Evolutionary conservation across 2,329 filamentous ascomycete genomes (phyloP), one percentile per base, ranked within the genome.

Genomic region (Paecilomyces dactylethromorphus): DNA sequence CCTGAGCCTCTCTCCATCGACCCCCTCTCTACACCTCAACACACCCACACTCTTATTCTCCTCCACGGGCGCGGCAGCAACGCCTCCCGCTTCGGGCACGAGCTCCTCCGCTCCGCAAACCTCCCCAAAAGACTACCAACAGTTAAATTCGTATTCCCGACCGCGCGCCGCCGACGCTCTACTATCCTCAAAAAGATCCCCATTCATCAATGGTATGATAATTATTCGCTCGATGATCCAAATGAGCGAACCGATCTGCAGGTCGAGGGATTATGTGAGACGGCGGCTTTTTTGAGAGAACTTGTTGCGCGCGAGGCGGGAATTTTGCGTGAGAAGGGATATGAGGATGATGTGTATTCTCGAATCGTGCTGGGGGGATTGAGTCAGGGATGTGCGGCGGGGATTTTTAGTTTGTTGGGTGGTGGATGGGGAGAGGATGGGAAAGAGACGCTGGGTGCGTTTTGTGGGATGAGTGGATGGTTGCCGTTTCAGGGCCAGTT

Each of bases 121-220:
- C 59, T 66, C 22, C 58, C 58, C 35, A 51, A 54, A 29, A 55
- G 49, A 59, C 62, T 65, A 0, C 66, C 67, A 21, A 69, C 65
- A 1, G 65, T 76, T 1, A 79, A 78, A 59, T 83, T 82, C 58
- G 68, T 84, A 49, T 84, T 84, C 58, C 82, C 81, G 0, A 82
- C 80, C 0, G 75, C 82, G 0, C 73, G 68, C 6, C 76, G 75
- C 12, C 73, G 79, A 0, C 76, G 79, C 10, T 76, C 81, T 0
- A 74, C 68, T 0, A 70, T 74, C 2, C 77, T 81, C 51, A 74
- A 78, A 6, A 73, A 76, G 2, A 69, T 73, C 0, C 68, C 71
- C 11, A 74, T 82, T 39, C 77, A 78, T 8, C 79, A 82, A 64
- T 84, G 82, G 81, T 83, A 82, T 60, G 77, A 84, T 62, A 73